Evolutionary conservation across 106 monocot genomes (phyloP).

Genomic region (Apostasia ramifera): DNA sequence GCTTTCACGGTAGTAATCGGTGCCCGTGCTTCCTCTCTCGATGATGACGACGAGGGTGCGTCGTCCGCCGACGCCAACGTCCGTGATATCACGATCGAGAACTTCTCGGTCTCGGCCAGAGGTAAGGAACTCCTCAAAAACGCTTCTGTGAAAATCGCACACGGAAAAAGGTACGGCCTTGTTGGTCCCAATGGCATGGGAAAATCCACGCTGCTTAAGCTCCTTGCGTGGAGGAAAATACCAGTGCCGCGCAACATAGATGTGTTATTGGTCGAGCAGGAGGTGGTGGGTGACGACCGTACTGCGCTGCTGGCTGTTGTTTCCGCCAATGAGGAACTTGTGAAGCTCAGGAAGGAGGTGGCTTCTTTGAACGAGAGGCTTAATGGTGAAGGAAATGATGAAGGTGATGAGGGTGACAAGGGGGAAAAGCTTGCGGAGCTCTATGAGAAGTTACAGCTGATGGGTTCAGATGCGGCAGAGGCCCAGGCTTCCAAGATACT

Average conservation of each 20-base stretch:
- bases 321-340: slow-evolving; percentile 62
- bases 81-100: slow-evolving; percentile 52
- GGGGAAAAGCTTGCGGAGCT: slow-evolving; percentile 55
- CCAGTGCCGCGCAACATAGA: slow-evolving; percentile 68
- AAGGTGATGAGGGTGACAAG: slow-evolving; percentile 15
- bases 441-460: slow-evolving; percentile 49
- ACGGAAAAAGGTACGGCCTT: slow-evolving; percentile 67
- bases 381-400: slow-evolving; percentile 8
- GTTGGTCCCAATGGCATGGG: slow-evolving; percentile 76
- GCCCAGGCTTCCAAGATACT: slow-evolving; percentile 69
- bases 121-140: slow-evolving; percentile 76
- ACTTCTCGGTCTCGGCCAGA: slow-evolving; percentile 73
- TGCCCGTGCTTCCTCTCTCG: slow-evolving; percentile 14
- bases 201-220: slow-evolving; percentile 67
- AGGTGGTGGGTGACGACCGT: slow-evolving; percentile 52
- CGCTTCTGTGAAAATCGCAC: slow-evolving; percentile 63
- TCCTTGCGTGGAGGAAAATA: slow-evolving; percentile 68
- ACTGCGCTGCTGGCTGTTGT: slow-evolving; percentile 59
- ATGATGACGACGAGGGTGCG: slow-evolving; percentile 17
- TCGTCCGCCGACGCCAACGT: slow-evolving; percentile 52
- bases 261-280: slow-evolving; percentile 75
- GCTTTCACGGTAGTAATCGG: slow-evolving; percentile 68
- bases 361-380: slow-evolving; percentile 9
- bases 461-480: slow-evolving; percentile 60
- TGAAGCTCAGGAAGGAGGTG: slow-evolving; percentile 34